Percentiles rank a stretch among this genome's conserved stretches.
phyloP scores from a whole-genome alignment of 495 filamentous ascomycete genomes.

The Talaromyces proteolyticus region DNA sequence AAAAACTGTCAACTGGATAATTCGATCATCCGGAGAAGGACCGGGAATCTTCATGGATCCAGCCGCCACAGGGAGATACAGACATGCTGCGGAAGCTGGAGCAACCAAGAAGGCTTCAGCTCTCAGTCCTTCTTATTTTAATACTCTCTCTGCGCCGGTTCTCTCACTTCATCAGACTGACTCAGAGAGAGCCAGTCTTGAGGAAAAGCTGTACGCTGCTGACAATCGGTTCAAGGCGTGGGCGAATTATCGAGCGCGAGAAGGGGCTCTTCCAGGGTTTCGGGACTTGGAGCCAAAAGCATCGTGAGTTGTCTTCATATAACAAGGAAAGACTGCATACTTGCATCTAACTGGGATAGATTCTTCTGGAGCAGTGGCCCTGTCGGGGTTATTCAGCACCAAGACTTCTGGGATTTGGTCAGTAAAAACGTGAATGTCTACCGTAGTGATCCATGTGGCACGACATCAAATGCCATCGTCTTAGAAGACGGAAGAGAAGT shows the following conservation, averaged over 20 bases:
- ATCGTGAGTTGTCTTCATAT: slow-evolving; percentile 9
- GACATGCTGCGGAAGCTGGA: slow-evolving; percentile 16
- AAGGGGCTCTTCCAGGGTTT: slow-evolving; percentile 11
- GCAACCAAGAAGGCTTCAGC: slow-evolving; percentile 11
- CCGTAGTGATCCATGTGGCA: slow-evolving; percentile 17
- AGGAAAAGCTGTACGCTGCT: slow-evolving; percentile 1
- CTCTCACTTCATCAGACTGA: neutral
- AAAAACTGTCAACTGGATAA: slow-evolving; percentile 29
- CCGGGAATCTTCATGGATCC: slow-evolving; percentile 17
- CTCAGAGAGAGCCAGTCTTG: slow-evolving; percentile 1
- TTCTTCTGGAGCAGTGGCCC: slow-evolving; percentile 35
- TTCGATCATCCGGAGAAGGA: slow-evolving; percentile 28
- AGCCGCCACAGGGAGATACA: slow-evolving; percentile 21
- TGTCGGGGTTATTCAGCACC: slow-evolving; percentile 23
- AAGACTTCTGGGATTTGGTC: slow-evolving; percentile 33
- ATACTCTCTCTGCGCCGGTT: neutral
- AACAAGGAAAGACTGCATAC: neutral
- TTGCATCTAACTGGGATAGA: slow-evolving; percentile 11
- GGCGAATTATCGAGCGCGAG: slow-evolving; percentile 9
- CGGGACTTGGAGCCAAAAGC: slow-evolving; percentile 15
- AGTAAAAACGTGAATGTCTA: slow-evolving; percentile 31
- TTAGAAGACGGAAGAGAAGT: slow-evolving; percentile 20
- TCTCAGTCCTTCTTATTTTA: slow-evolving; percentile 14
- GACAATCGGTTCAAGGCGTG: neutral
- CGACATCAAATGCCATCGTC: slow-evolving; percentile 12